These are phyloP conservation scores for Dioszegia aurantiaca DNA, from an alignment of 768 basidiomycete genomes.

Conservation along the genomic window DNA sequence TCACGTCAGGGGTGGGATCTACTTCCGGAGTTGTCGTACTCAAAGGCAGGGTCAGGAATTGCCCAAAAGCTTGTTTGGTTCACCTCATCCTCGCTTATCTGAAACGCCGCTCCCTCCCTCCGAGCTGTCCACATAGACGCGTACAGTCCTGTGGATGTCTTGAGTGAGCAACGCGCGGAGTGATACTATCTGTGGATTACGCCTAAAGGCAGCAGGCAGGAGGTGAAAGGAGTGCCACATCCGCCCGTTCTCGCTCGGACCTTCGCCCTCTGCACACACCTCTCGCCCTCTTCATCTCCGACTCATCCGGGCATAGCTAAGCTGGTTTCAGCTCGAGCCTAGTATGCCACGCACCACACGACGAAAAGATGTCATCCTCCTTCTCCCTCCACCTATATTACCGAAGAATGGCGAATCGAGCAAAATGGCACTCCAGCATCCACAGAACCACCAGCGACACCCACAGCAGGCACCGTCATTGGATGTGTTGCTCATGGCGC, in stretches of 20 bases:
- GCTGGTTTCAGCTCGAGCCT: no score
- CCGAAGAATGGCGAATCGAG: slow-evolving; percentile 5
- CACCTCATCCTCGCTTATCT: neutral
- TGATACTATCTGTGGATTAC: no score
- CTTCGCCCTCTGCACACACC: neutral
- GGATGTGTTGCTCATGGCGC: slow-evolving; percentile 30
- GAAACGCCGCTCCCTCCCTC: neutral
- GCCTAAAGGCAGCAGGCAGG: no score
- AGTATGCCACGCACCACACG: slow-evolving; percentile 11
- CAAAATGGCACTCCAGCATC: neutral
- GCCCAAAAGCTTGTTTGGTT: slow-evolving; percentile 2
- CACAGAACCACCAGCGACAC: no score
- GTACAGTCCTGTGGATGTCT: no score
- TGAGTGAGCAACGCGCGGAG: no score
- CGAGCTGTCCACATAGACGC: neutral
- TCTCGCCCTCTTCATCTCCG: neutral
- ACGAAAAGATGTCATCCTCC: slow-evolving; percentile 19
- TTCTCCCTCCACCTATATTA: slow-evolving; percentile 14
- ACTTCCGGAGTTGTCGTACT: no score
- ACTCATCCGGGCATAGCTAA: no score
- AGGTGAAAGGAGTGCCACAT: no score
- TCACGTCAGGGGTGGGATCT: neutral
- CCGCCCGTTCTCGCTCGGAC: no score
- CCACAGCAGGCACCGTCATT: slow-evolving; percentile 4
- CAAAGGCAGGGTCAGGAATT: neutral